Base-by-base conservation (phyloP, 257 asterid species). In the Ocimum tenuiflorum region DNA sequence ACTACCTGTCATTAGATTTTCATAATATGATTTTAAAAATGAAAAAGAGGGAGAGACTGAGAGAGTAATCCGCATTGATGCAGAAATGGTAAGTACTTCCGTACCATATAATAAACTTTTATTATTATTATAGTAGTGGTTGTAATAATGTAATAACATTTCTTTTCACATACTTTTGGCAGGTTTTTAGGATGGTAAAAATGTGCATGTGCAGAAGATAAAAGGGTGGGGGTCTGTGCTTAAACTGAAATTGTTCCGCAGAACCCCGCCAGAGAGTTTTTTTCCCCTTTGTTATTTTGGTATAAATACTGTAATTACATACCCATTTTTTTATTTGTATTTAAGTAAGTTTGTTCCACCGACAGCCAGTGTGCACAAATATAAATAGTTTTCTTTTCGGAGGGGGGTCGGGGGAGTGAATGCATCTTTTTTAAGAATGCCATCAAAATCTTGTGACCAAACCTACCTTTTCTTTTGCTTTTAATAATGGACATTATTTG, bases 221-320 rank as follows among this genome's bases (percentile, higher is more conserved):
- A 31, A 79, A 72, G 51, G 72, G 76, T 62, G 80, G 72, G 50
- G 74, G 67, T n/a, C n/a, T n/a, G n/a, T 31, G 74, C 42, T 79
- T 78, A 79, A 50, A 63, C 50, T 75, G 74, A 68, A n/a, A 79
- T 35, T 65, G 66, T 73, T 53, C 55, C 71, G 57, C 47, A 68
- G 48, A 71, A 62, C 11, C 81, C 75, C 76, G 69, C 68, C 74
- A 65, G 72, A 73, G 79, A 55, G 54, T 47, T 53, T 60, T 2
- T 65, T 36, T 10, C 33, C 24, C 41, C 5, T 49, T 54, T 38
- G 64, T 73, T n/a, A 47, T 82, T 87, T 84, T 67, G 80, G 60
- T 77, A 81, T 77, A 80, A 86, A 80, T 78, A 80, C 85, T 91
- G 95, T 90, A 87, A 90, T 85, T 90, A 83, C 66, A 81, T 67